phyloP scores from a whole-genome alignment of 331 rosid species.

The Telfairia occidentalis region DNA sequence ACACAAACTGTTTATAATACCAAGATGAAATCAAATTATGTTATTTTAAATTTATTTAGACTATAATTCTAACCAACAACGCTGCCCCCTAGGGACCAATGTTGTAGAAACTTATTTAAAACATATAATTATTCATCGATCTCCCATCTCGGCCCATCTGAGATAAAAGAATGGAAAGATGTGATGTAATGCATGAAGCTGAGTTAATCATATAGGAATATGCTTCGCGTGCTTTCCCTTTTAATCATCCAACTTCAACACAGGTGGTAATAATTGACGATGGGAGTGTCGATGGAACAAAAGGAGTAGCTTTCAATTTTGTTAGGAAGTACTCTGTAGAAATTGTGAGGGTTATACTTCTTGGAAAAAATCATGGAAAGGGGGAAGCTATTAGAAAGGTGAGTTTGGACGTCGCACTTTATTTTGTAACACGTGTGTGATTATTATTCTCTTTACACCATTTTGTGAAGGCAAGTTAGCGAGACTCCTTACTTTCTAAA shows the following conservation, averaged over 20 bases:
- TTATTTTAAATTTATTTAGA: no score
- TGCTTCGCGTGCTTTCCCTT: neutral
- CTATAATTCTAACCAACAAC: no score
- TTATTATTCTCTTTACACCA: neutral
- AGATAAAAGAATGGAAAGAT: neutral
- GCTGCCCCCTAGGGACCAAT: no score
- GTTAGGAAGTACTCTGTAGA: conserved; percentile 73
- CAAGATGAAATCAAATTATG: no score
- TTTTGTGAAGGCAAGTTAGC: conserved; percentile 1
- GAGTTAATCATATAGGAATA: neutral
- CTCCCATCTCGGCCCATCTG: neutral
- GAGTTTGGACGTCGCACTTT: conserved; percentile 32
- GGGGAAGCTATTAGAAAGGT: conserved; percentile 99
- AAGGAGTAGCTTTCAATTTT: conserved; percentile 75
- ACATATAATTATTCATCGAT: neutral
- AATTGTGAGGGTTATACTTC: conserved; percentile 74
- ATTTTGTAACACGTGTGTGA: conserved; percentile 13
- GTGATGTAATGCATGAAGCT: neutral
- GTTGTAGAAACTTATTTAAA: neutral
- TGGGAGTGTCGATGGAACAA: conserved; percentile 88
- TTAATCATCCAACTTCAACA: conserved; percentile 11
- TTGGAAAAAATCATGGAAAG: conserved; percentile 87
- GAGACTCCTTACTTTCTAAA: conserved; percentile 46
- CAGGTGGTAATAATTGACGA: conserved; percentile 86
- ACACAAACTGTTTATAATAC: no score